Evolutionary conservation across 495 filamentous ascomycete species (phyloP), one percentile per base, ranked within the genome.

Genomic region (Hyphodiscus hymeniophilus): DNA sequence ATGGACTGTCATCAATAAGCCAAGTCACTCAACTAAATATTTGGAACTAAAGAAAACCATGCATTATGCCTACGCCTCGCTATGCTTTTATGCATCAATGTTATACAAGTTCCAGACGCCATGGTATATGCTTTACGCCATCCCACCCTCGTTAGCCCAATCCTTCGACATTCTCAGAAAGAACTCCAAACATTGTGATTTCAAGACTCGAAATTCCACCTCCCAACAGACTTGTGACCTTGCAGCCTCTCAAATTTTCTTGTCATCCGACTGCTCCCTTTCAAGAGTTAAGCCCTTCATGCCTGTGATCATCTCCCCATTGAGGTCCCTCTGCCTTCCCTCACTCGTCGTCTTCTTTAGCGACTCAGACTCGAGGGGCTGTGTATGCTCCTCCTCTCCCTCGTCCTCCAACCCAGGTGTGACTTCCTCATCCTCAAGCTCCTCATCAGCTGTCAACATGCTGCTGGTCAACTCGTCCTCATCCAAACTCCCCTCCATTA

Each of bases 221-320:
- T 22, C 22, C 11, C 12, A 15, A 3, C 18, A 11, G n/a, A 16
- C 16, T 15, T 16, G 12, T 17, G 6, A 8, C 20, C 22, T 10
- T 6, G n/a, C n/a, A n/a, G n/a, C n/a, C n/a, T 10, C 13, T 22
- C 24, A 52, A 41, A 48, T 38, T 38, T 51, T 48, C 24, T 42
- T 46, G 26, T 58, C 50, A 20, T 53, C 45, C n/a, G 51, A 42
- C 1, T 41, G 32, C 24, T 51, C 45, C 13, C 42, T 23, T 20
- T 58, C 51, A 12, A 54, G 40, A 23, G 39, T 36, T 13, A 58
- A 17, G 2, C 42, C 45, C 30, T 68, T 66, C 47, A 77, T 41
- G 0, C 74, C 74, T 0, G 72, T 75, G 23, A 76, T 74, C 23
- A 72, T 41, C 59, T 75, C 72, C 6, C 68, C 74, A 42, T 64